phyloP scores from a whole-genome alignment of 768 basidiomycete species.

The Panaeolus papilionaceus region DNA sequence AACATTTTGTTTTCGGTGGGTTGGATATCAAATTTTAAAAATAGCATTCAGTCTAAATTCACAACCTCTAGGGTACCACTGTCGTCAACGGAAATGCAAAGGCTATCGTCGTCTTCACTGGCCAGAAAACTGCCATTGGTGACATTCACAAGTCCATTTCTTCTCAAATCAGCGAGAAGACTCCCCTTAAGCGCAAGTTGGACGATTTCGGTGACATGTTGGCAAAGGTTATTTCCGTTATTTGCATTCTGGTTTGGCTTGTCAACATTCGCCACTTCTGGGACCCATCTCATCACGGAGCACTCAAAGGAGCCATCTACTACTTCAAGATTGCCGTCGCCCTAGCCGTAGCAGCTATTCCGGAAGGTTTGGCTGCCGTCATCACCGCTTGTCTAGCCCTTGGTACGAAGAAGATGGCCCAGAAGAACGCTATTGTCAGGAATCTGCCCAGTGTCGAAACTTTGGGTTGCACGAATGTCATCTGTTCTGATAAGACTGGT shows the following conservation, averaged over 20 bases:
- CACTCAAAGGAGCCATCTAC: conserved; percentile 92
- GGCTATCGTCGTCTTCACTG: conserved; percentile 89
- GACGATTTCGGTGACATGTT: conserved; percentile 99
- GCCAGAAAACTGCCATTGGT: conserved; percentile 89
- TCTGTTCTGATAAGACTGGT: conserved; percentile 99
- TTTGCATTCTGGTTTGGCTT: conserved; percentile 97
- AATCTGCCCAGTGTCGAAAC: conserved; percentile 98
- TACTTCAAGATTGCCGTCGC: conserved; percentile 99
- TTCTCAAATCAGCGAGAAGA: conserved; percentile 93
- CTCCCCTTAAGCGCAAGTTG: conserved; percentile 94
- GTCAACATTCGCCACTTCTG: conserved; percentile 96
- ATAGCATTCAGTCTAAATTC: conserved; percentile 14
- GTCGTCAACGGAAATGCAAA: conserved; percentile 92
- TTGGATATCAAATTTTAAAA: neutral
- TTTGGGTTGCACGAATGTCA: conserved; percentile 96
- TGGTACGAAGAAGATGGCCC: conserved; percentile 99
- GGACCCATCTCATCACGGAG: conserved; percentile 93
- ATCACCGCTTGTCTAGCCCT: conserved; percentile 97
- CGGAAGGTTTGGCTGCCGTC: conserved; percentile 97
- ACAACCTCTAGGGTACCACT: conserved; percentile 77
- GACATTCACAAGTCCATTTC: conserved; percentile 98
- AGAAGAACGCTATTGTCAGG: conserved; percentile 97
- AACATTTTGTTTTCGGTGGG: conserved; percentile 94
- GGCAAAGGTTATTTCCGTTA: conserved; percentile 96
- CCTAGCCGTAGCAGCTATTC: conserved; percentile 98